Evolutionary conservation across 305 asterid species (phyloP).

Genomic region (Solanum hybrid): DNA sequence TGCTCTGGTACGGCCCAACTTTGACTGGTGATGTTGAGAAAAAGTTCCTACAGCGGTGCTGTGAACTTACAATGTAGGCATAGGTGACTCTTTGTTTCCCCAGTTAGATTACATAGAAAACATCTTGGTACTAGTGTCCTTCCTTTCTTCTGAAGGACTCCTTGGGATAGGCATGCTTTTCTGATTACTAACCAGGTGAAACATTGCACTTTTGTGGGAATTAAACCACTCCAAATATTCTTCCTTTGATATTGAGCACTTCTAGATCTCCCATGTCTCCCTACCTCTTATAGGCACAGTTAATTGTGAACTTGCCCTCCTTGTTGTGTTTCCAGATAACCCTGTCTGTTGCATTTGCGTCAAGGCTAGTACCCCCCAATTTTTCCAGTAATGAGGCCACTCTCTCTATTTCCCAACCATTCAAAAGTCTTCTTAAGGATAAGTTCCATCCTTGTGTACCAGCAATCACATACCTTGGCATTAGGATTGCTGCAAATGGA

Average conservation of each 20-base stretch:
- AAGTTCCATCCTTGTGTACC: background rate
- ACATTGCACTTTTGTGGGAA: background rate
- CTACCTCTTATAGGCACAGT: background rate
- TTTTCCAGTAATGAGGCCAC: background rate
- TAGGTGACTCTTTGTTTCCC: background rate
- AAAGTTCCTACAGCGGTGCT: background rate
- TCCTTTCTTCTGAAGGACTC: background rate
- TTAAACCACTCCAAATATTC: background rate
- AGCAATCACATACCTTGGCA: background rate
- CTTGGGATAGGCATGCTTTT: background rate
- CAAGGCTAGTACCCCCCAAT: background rate
- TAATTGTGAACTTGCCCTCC: background rate
- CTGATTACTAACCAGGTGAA: background rate
- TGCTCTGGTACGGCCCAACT: background rate
- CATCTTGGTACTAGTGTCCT: background rate
- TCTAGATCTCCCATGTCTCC: background rate
- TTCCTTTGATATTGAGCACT: background rate
- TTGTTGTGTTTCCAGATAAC: background rate
- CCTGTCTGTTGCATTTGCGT: background rate
- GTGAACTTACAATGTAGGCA: background rate
- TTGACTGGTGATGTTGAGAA: background rate
- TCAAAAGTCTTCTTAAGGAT: background rate
- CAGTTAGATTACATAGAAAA: background rate
- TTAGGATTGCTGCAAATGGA: background rate
- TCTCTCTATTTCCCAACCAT: background rate